These are phyloP conservation scores for Rosa lucieae DNA, from an alignment of 306 rosid genomes.

Conservation along the genomic window DNA sequence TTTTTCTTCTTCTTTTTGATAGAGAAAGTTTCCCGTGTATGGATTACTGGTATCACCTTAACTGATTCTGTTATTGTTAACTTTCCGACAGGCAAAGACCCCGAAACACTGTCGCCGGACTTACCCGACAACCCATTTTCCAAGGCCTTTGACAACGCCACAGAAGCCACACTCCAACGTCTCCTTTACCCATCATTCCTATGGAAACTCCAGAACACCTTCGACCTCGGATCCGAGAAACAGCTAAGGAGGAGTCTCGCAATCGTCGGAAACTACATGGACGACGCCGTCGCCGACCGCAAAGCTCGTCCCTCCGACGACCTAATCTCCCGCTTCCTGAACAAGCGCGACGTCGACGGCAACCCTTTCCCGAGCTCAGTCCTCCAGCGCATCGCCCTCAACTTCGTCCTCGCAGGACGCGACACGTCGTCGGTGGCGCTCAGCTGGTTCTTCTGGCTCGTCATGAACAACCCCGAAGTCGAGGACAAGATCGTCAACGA, in stretches of 20 bases:
- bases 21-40: neutral
- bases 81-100: constrained; percentile 45
- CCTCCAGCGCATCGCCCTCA: constrained; percentile 73
- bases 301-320: constrained; percentile 73
- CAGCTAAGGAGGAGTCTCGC: constrained; percentile 47
- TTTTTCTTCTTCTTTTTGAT: no score
- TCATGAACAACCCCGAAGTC: constrained; percentile 59
- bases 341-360: constrained; percentile 62
- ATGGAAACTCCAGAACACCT: constrained; percentile 63
- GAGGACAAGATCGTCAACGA: constrained; percentile 66
- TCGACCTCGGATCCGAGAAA: constrained; percentile 54
- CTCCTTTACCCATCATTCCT: constrained; percentile 67
- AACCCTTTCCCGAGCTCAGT: constrained; percentile 37
- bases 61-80: neutral
- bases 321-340: constrained; percentile 70
- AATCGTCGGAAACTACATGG: constrained; percentile 71
- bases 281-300: constrained; percentile 63
- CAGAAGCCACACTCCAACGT: constrained; percentile 76
- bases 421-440: constrained; percentile 96
- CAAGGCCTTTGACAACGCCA: constrained; percentile 71
- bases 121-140: constrained; percentile 60
- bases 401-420: constrained; percentile 94
- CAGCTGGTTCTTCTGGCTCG: constrained; percentile 95
- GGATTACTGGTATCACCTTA: no score
- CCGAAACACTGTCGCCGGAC: constrained; percentile 72